These are phyloP conservation scores for Kwoniella sp. DNA, from an alignment of 768 basidiomycete genomes.

Conservation along the genomic window DNA sequence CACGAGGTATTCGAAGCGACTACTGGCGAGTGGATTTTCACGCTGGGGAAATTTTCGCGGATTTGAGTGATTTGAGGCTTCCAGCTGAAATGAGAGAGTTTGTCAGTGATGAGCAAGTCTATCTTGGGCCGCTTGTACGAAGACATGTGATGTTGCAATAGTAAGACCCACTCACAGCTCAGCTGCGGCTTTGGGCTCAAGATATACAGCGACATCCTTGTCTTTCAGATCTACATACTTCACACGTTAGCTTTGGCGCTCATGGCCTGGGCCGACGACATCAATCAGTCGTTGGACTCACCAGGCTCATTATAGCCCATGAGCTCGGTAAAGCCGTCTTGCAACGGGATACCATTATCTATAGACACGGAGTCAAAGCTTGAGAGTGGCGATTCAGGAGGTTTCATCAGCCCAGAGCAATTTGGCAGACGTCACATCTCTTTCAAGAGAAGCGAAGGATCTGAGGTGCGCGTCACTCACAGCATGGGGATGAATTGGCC, in stretches of 20 bases:
- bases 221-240: constrained; percentile 16
- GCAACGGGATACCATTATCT: constrained; percentile 10
- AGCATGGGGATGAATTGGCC: constrained; percentile 50
- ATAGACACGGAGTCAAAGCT: constrained; percentile 25
- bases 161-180: constrained; percentile 19
- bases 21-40: constrained; percentile 31
- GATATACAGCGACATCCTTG: constrained; percentile 4
- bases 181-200: constrained; percentile 19
- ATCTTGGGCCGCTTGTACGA: too few relatives aligned
- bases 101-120: neutral
- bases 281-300: constrained; percentile 3
- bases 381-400: too few relatives aligned
- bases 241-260: neutral
- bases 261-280: neutral
- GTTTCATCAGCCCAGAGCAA: too few relatives aligned
- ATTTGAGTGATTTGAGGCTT: constrained; percentile 13
- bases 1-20: constrained; percentile 29
- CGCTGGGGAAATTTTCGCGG: constrained; percentile 23
- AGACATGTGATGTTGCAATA: too few relatives aligned
- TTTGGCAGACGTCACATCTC: too few relatives aligned
- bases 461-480: constrained; percentile 25
- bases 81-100: constrained; percentile 11
- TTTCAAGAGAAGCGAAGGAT: too few relatives aligned
- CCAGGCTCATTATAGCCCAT: constrained; percentile 45
- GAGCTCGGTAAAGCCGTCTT: constrained; percentile 28